Evolutionary conservation across 257 asterid species (phyloP).

Genomic region (Capsicum rhomboideum): DNA sequence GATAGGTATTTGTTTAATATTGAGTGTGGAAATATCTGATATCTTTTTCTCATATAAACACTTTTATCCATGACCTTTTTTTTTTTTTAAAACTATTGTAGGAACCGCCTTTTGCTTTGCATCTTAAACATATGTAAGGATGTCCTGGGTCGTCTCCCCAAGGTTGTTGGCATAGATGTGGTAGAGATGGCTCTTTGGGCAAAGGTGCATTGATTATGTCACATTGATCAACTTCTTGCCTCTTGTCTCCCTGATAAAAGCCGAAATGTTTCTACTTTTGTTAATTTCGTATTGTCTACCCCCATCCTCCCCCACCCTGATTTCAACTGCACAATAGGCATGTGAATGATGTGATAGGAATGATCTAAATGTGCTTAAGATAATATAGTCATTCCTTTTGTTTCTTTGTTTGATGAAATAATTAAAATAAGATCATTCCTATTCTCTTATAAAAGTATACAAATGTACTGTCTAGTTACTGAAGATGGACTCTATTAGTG

Average conservation of each 20-base stretch:
- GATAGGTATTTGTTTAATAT: slow-evolving; percentile 50
- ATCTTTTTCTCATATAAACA: neutral
- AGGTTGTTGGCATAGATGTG: slow-evolving; percentile 93
- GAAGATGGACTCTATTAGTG: neutral
- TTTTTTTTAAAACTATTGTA: slow-evolving; percentile 19
- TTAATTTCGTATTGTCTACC: neutral
- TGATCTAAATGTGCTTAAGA: neutral
- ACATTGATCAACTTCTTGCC: neutral
- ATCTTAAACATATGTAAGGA: slow-evolving; percentile 84
- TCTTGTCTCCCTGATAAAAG: neutral
- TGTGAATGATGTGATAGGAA: neutral
- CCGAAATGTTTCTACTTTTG: neutral
- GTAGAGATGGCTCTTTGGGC: slow-evolving; percentile 99
- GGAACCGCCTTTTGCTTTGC: slow-evolving; percentile 85
- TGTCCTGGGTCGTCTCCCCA: slow-evolving; percentile 72
- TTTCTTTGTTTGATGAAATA: neutral
- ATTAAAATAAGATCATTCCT: neutral
- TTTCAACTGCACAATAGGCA: neutral
- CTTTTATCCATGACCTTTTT: neutral
- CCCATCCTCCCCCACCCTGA: neutral
- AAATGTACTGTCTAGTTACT: neutral
- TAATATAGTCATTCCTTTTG: neutral
- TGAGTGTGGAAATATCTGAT: neutral
- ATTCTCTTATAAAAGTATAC: neutral
- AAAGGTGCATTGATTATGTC: slow-evolving; percentile 42